These are phyloP conservation scores for Diaporthe velutina DNA, from an alignment of 2,329 filamentous ascomycete species.

Conservation along the genomic window DNA sequence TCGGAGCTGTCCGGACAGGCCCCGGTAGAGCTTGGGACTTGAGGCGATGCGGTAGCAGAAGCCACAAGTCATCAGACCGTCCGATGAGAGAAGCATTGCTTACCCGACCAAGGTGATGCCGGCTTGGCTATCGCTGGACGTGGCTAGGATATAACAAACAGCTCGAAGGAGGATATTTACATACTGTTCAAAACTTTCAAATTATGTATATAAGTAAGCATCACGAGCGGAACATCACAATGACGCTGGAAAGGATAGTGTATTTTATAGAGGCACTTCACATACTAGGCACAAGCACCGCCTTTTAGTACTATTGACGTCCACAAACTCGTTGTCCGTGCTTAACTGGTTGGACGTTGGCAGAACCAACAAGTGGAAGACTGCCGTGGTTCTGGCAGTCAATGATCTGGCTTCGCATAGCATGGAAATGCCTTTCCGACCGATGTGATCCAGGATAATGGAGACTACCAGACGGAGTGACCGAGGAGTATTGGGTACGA, in stretches of 20 bases:
- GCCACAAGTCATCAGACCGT: background rate
- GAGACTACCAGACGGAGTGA: no score
- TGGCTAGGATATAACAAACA: no score
- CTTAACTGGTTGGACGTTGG: no score
- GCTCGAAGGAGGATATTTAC: background rate
- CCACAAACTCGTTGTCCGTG: no score
- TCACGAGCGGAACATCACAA: background rate
- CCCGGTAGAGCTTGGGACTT: background rate
- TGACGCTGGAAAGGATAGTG: background rate
- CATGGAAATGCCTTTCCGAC: no score
- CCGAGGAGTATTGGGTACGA: no score
- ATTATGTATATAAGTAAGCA: background rate
- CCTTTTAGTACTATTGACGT: background rate
- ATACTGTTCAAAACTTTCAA: background rate
- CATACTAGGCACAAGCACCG: background rate
- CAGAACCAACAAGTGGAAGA: no score
- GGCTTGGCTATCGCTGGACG: background rate
- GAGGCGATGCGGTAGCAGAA: background rate
- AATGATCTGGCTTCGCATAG: no score
- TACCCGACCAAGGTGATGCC: no score
- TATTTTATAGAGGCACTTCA: background rate
- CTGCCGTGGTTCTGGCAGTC: no score
- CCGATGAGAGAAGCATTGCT: background rate
- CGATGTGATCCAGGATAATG: no score
- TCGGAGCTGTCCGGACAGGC: background rate